These are phyloP conservation scores for Xylariales sp. DNA, from an alignment of 2,329 filamentous ascomycete species.

Conservation along the genomic window DNA sequence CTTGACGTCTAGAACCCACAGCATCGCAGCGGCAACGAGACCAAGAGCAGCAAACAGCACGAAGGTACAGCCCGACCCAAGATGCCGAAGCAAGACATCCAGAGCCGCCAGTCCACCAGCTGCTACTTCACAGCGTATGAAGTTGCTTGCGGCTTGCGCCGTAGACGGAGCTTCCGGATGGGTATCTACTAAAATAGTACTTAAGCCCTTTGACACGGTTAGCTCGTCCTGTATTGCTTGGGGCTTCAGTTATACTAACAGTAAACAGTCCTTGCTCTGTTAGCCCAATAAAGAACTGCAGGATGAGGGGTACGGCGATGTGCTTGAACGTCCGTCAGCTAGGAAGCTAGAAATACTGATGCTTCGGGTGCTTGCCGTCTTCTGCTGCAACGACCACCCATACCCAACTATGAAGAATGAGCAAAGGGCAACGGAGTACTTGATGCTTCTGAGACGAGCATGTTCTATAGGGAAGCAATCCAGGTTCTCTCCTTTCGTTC, in stretches of 20 bases:
- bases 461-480: too few relatives aligned
- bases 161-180: slow-evolving; percentile 7
- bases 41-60: slow-evolving; percentile 10
- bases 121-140: slow-evolving; percentile 14
- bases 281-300: slow-evolving; percentile 15
- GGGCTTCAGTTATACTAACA: neutral
- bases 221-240: neutral
- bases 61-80: slow-evolving; percentile 13
- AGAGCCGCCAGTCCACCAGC: slow-evolving; percentile 12
- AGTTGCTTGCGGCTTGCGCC: slow-evolving; percentile 15
- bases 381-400: too few relatives aligned
- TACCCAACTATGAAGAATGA: too few relatives aligned
- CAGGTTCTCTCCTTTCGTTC: too few relatives aligned
- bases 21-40: neutral
- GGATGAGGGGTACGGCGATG: slow-evolving; percentile 11
- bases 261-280: slow-evolving; percentile 11
- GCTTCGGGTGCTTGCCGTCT: too few relatives aligned
- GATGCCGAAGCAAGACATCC: slow-evolving; percentile 7
- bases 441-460: too few relatives aligned
- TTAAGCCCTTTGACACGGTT: slow-evolving; percentile 7
- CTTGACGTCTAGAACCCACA: slow-evolving; percentile 1
- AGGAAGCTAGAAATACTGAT: too few relatives aligned
- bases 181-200: slow-evolving; percentile 11
- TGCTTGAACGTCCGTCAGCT: too few relatives aligned
- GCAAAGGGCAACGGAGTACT: too few relatives aligned